Conservation (phyloP, 2,329 filamentous ascomycete genomes). For the Phoma sp. region DNA sequence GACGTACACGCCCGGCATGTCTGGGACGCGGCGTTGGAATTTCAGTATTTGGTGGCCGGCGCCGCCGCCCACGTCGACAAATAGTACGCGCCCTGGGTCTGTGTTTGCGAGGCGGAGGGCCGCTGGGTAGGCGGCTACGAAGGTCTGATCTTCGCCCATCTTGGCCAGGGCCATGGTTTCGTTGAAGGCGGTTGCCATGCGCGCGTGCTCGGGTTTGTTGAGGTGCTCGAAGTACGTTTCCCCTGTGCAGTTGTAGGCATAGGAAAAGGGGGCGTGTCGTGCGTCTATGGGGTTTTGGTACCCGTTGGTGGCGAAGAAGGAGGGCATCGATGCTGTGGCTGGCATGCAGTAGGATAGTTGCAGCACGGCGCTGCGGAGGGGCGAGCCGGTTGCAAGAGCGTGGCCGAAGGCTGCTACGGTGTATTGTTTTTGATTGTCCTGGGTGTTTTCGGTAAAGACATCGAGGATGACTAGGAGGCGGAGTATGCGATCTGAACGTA, state of each 20-base stretch:
- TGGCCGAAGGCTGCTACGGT: slow-evolving; percentile 3
- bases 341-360: slow-evolving; percentile 16
- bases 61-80: slow-evolving; percentile 25
- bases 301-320: slow-evolving; percentile 36
- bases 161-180: slow-evolving; percentile 29
- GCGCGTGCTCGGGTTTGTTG: slow-evolving; percentile 16
- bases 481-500: slow-evolving; percentile 10
- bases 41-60: slow-evolving; percentile 20
- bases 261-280: slow-evolving; percentile 32
- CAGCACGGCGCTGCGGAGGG: slow-evolving; percentile 9
- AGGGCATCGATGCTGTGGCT: slow-evolving; percentile 22
- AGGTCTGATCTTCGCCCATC: slow-evolving; percentile 9
- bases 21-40: slow-evolving; percentile 16
- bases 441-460: slow-evolving; percentile 4
- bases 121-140: slow-evolving; percentile 23
- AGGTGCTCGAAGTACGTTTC: slow-evolving; percentile 39
- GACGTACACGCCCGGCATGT: slow-evolving; percentile 19
- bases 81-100: slow-evolving; percentile 11
- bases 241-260: slow-evolving; percentile 21
- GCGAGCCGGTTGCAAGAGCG: slow-evolving; percentile 13
- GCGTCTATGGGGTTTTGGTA: slow-evolving; percentile 40
- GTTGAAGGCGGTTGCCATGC: slow-evolving; percentile 35
- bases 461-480: slow-evolving; percentile 9
- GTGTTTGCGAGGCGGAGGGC: slow-evolving; percentile 16
- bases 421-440: background rate